phyloP scores from a whole-genome alignment of 2,329 filamentous ascomycete genomes.

The Arthrobotrys iridis region DNA sequence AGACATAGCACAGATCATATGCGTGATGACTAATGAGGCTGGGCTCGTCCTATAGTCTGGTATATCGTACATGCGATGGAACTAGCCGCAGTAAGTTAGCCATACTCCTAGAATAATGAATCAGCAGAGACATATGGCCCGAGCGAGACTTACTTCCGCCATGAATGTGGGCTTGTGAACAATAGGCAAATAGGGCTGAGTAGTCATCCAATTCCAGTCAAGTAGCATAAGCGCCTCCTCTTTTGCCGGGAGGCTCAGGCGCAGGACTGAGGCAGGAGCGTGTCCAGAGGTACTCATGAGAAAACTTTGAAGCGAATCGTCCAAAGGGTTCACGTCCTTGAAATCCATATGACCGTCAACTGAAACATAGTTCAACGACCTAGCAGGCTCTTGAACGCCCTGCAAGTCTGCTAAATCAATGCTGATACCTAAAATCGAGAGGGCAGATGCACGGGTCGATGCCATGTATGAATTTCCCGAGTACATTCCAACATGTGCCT shows the following conservation, averaged over 20 bases:
- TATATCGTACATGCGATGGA: constrained; percentile 76
- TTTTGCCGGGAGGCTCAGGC: constrained; percentile 71
- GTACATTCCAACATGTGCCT: constrained; percentile 62
- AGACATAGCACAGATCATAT: constrained; percentile 82
- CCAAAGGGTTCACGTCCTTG: constrained; percentile 57
- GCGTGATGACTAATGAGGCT: constrained; percentile 75
- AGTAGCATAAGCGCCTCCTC: constrained; percentile 74
- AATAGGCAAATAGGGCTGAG: constrained; percentile 77
- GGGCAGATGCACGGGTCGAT: constrained; percentile 77
- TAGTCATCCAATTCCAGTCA: constrained; percentile 78
- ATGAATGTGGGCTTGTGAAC: constrained; percentile 81
- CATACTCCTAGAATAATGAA: constrained; percentile 8
- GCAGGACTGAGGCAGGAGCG: constrained; percentile 67
- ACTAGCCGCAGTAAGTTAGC: constrained; percentile 62
- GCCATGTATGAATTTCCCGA: constrained; percentile 73
- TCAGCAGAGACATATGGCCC: constrained; percentile 7
- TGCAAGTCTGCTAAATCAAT: constrained; percentile 75
- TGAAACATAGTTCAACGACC: constrained; percentile 66
- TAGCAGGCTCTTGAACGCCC: constrained; percentile 69
- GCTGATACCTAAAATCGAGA: constrained; percentile 81
- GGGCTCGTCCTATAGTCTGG: constrained; percentile 70
- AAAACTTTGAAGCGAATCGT: constrained; percentile 74
- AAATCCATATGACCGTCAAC: constrained; percentile 61
- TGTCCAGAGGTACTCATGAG: constrained; percentile 72
- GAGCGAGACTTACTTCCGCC: constrained; percentile 67